Base-by-base conservation (phyloP, 2,329 filamentous ascomycete genomes). In the Colletotrichum orchidophilum region DNA sequence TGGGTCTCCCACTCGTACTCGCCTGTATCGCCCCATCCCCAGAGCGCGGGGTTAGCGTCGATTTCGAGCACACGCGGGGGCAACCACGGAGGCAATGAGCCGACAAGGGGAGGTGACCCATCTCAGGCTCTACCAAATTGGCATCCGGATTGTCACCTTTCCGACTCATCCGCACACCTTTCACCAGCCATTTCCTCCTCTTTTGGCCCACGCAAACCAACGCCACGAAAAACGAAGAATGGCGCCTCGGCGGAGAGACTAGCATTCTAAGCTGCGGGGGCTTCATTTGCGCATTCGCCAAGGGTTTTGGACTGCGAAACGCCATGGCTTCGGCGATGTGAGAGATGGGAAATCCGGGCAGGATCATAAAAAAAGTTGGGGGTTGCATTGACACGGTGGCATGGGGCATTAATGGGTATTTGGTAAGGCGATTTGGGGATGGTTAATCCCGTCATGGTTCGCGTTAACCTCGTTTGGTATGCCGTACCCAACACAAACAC, bases 341-440 rank as follows among this genome's bases (percentile, higher is more conserved):
- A 68, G 42, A 52, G 53, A 35, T 50, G 15, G 49, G 39, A 11
- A 35, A 42, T 24, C 3, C 29, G 60, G 39, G 57, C 29, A 29
- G 63, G n/a, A 50, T 63, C 64, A 68, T 31, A 58, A 62, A 49
- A 49, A 67, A 63, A 71, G 53, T 21, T 59, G 9, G 68, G 68
- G 68, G 64, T 68, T 68, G 68, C 68, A 71, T 71, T 60, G 63
- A 59, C 65, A 68, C 63, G 49, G 52, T n/a, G 66, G 66, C 53
- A 67, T 62, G 57, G 63, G 63, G 68, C 63, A 71, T 71, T 62
- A 65, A 59, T 68, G 54, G 64, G 68, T 58, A 68, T 71, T 63
- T 29, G 68, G 59, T 42, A 59, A 64, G 59, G 68, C 68, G 68
- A 68, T 46, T 68, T 53, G 42, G 61, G 62, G 61, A 21, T 67